phyloP scores from a whole-genome alignment of 768 basidiomycete genomes.

The Tylopilus sp. region DNA sequence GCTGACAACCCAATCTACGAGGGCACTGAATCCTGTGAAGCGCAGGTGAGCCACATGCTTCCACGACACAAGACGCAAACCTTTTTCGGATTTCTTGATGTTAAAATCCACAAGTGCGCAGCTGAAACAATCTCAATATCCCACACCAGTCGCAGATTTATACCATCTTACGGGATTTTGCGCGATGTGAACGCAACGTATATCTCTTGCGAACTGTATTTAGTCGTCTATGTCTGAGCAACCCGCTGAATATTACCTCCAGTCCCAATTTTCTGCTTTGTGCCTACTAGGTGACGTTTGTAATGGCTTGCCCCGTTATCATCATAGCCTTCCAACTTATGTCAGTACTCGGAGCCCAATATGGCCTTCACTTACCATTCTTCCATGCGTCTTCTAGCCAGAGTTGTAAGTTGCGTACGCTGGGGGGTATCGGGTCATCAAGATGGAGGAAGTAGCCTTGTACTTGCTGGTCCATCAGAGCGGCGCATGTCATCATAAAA shows the following conservation, averaged over 20 bases:
- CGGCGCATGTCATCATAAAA: conserved; percentile 73
- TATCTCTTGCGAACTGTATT: conserved; percentile 47
- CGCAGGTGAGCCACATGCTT: not conserved
- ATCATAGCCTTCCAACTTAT: conserved; percentile 57
- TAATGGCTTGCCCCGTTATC: conserved; percentile 61
- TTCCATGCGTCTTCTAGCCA: conserved; percentile 86
- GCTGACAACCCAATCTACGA: conserved; percentile 71
- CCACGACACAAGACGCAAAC: conserved; percentile 29
- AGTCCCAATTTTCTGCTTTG: conserved; percentile 78
- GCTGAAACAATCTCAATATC: conserved; percentile 31
- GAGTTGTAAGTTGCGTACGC: conserved; percentile 68
- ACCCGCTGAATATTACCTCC: conserved; percentile 45
- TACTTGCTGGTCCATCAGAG: conserved; percentile 61
- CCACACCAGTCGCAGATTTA: not conserved
- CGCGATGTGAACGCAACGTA: conserved; percentile 75
- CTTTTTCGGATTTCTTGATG: conserved; percentile 39
- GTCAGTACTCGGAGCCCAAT: not conserved
- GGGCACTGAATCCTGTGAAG: conserved; percentile 38
- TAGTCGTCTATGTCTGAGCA: not conserved
- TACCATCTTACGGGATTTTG: conserved; percentile 69
- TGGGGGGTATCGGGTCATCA: conserved; percentile 54
- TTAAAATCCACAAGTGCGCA: conserved; percentile 66
- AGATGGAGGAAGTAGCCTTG: conserved; percentile 65
- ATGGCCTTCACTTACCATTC: conserved; percentile 39
- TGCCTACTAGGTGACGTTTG: conserved; percentile 47